A percentile compares a stretch with the other conserved stretches of the same genome.
Conservation (phyloP, 2,329 filamentous ascomycete species). For the Cladosporium sp. region DNA sequence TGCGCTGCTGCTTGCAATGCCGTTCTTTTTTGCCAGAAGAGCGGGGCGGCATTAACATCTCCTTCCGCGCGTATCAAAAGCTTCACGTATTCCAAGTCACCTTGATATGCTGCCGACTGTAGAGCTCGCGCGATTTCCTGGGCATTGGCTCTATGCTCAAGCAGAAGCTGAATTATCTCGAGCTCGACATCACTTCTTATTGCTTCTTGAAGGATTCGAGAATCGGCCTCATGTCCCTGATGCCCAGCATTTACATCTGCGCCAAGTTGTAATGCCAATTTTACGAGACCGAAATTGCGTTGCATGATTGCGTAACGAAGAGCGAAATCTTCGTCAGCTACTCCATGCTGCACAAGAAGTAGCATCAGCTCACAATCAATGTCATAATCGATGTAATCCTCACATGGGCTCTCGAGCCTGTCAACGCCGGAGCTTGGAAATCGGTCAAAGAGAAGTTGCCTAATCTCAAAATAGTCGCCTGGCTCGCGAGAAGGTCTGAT, state of each 20-base stretch:
- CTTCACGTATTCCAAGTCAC: not conserved
- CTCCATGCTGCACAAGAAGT: not conserved
- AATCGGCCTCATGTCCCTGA: no score
- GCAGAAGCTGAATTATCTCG: not conserved
- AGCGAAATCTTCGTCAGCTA: not conserved
- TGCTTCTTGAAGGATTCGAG: not conserved
- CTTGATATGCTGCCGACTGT: not conserved
- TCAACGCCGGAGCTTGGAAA: not conserved
- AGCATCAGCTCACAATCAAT: not conserved
- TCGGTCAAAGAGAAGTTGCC: not conserved
- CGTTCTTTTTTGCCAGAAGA: not conserved
- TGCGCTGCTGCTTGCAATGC: slow-evolving; percentile 3
- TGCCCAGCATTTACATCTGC: not conserved
- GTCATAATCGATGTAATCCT: rapidly evolving
- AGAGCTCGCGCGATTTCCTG: not conserved
- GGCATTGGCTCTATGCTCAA: not conserved
- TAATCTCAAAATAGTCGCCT: not conserved
- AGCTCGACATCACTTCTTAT: not conserved
- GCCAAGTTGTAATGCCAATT: not conserved
- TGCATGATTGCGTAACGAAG: not conserved
- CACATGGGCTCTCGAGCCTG: not conserved
- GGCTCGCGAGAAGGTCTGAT: not conserved
- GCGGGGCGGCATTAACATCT: not conserved
- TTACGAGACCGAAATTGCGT: not conserved
- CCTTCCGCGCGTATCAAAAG: not conserved